Evolutionary conservation across 257 asterid species (phyloP).

Genomic region (Pogostemon cablin): DNA sequence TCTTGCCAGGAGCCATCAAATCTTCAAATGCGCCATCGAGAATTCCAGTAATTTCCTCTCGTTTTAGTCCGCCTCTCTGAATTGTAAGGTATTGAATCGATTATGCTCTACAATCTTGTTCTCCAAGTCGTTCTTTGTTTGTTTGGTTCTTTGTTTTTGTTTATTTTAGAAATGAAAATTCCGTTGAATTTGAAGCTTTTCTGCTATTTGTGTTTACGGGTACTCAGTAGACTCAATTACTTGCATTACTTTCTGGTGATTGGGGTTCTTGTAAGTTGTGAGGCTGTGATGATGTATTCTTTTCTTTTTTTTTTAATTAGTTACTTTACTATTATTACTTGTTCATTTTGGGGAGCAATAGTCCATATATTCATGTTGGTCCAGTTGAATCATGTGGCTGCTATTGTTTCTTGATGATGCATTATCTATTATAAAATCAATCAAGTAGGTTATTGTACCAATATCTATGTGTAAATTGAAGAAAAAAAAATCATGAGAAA

Average conservation of each 20-base stretch:
- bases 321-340: neutral
- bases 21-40: slow-evolving; percentile 8
- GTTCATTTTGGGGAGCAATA: neutral
- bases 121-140: neutral
- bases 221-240: neutral
- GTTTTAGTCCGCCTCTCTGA: neutral
- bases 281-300: slow-evolving; percentile 12
- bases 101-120: neutral
- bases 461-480: neutral
- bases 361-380: neutral
- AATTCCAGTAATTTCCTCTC: slow-evolving; percentile 10
- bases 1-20: neutral
- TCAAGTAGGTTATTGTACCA: neutral
- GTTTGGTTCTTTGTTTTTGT: neutral
- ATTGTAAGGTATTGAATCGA: neutral
- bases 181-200: neutral
- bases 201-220: neutral
- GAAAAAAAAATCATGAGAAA: neutral
- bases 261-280: neutral
- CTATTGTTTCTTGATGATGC: slow-evolving; percentile 12
- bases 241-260: slow-evolving; percentile 20
- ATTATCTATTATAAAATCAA: neutral
- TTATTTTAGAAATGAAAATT: neutral
- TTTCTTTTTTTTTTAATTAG: neutral
- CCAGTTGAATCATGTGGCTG: neutral